These are phyloP conservation scores for sorghum (Sorghum bicolor) DNA, from an alignment of 176 grass and related monocot species.

Conservation along the genomic window Sorghum_bicolor_NCBIv3 NC_012876.2:54723001-54723500, in stretches of 20 bases:
- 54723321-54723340: conserved; percentile 83
- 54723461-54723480: not conserved
- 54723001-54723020: conserved; percentile 99
- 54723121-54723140: conserved; percentile 96
- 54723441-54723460: not conserved
- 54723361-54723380: conserved; percentile 94
- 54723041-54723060: conserved; percentile 91
- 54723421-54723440: not conserved
- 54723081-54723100: conserved; percentile 98
- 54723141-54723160: conserved; percentile 92
- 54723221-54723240: conserved; percentile 90
- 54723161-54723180: conserved; percentile 94
- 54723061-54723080: conserved; percentile 86
- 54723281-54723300: conserved; percentile 97
- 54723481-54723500: not conserved
- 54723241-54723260: conserved; percentile 96
- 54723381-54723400: conserved; percentile 23
- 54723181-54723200: conserved; percentile 95
- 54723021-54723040: conserved; percentile 98
- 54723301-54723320: conserved; percentile 87
- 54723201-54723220: conserved; percentile 86
- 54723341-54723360: conserved; percentile 87
- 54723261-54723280: conserved; percentile 94
- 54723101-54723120: conserved; percentile 99
- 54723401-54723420: conserved; percentile 16